Conservation (phyloP, 164 flowering plant species). For the Cinnamomum micranthum region DNA sequence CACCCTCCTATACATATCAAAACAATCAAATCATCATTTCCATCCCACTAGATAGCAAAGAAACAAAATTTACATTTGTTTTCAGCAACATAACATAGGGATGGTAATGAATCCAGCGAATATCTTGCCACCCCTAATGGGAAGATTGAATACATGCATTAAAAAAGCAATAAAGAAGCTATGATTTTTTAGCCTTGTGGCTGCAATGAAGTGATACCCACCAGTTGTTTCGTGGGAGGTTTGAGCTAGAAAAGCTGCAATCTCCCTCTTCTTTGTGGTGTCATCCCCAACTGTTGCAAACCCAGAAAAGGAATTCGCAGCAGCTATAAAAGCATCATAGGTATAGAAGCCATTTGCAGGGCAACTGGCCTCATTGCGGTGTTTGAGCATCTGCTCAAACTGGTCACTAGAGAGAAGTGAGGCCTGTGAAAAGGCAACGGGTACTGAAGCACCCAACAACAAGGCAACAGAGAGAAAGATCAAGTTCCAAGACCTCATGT, state of each 20-base stretch:
- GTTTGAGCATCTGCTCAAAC: not conserved
- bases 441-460: no score
- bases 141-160: no score
- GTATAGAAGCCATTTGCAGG: constrained; percentile 16
- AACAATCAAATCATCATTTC: not conserved
- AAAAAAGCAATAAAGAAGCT: no score
- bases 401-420: not conserved
- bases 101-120: no score
- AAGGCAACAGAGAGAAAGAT: no score
- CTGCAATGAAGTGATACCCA: not conserved
- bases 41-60: no score
- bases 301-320: constrained; percentile 29
- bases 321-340: constrained; percentile 39
- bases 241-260: constrained; percentile 17
- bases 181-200: no score
- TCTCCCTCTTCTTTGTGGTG: constrained; percentile 17
- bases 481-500: no score
- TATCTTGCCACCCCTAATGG: no score
- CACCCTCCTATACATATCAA: constrained; percentile 54
- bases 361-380: not conserved
- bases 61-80: no score
- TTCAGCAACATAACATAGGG: no score
- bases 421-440: no score
- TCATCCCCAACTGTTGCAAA: constrained; percentile 40
- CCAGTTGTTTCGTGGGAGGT: constrained; percentile 19